These are phyloP conservation scores for Apodospora peruviana DNA, from an alignment of 495 filamentous ascomycete species.

Conservation along the genomic window DNA sequence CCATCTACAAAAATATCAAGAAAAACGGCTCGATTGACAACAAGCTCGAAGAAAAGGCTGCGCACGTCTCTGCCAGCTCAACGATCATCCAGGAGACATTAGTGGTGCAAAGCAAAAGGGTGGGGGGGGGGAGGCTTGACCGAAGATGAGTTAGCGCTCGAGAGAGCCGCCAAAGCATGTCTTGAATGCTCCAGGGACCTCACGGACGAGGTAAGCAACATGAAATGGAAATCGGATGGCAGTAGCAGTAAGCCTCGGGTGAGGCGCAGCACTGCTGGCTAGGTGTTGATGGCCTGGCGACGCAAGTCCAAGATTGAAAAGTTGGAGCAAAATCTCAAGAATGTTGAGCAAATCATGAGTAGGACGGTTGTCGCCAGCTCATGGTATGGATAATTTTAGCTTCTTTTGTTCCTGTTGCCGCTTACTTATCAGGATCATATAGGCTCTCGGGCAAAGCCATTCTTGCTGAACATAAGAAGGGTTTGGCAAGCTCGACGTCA, in stretches of 20 bases:
- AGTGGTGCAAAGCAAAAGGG: no score
- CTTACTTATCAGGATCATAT: background rate
- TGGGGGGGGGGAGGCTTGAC: background rate
- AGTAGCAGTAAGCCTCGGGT: background rate
- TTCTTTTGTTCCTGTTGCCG: no score
- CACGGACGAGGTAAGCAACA: background rate
- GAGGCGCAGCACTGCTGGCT: background rate
- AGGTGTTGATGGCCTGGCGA: background rate
- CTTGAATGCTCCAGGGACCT: background rate
- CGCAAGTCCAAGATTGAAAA: background rate
- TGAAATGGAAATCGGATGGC: background rate
- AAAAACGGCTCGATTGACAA: background rate
- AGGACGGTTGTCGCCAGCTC: background rate
- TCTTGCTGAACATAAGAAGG: background rate
- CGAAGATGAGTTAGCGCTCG: background rate
- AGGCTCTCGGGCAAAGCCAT: background rate
- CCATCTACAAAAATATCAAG: background rate
- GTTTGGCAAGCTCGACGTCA: background rate
- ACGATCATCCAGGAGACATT: background rate
- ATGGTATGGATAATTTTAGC: background rate
- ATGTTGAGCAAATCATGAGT: background rate
- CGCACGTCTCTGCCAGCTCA: background rate
- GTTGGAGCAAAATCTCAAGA: background rate
- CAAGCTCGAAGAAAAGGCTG: background rate
- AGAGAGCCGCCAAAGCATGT: background rate